Percentiles rank a stretch among this genome's conserved stretches.
Conservation (phyloP, 78 protist genomes). For the Polysphondylium violaceum region DNA sequence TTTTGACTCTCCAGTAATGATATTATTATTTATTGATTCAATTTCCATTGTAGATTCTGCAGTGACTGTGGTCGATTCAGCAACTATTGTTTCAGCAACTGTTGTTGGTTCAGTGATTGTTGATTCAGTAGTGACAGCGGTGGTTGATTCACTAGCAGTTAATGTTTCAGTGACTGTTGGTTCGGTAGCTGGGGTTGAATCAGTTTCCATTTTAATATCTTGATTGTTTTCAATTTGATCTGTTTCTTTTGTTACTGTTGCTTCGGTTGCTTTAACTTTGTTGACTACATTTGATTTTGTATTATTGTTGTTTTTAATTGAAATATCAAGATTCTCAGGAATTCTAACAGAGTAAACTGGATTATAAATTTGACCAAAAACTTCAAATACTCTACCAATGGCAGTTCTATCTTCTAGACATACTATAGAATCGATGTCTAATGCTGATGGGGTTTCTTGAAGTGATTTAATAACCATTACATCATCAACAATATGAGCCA, state of each 20-base stretch:
- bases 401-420: conserved; percentile 50
- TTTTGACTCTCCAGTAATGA: neutral
- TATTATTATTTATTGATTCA: too few relatives aligned
- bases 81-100: too few relatives aligned
- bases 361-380: conserved; percentile 47
- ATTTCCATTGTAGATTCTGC: too few relatives aligned
- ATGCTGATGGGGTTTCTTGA: neutral
- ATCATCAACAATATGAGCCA: conserved; percentile 26
- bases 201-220: too few relatives aligned
- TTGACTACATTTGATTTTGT: neutral
- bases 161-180: too few relatives aligned
- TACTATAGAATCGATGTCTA: conserved; percentile 71
- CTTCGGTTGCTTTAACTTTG: neutral
- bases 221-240: neutral
- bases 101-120: too few relatives aligned
- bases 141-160: too few relatives aligned
- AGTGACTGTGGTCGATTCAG: too few relatives aligned
- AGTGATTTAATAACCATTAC: conserved; percentile 52
- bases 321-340: conserved; percentile 21
- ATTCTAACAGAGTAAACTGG: conserved; percentile 64
- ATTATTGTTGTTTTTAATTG: neutral
- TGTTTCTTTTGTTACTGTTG: neutral
- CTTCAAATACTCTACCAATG: conserved; percentile 66
- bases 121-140: too few relatives aligned
- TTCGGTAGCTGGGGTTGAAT: too few relatives aligned